These are phyloP conservation scores for Vigna unguiculata DNA, from an alignment of 306 rosid species.

Conservation along the genomic window DNA sequence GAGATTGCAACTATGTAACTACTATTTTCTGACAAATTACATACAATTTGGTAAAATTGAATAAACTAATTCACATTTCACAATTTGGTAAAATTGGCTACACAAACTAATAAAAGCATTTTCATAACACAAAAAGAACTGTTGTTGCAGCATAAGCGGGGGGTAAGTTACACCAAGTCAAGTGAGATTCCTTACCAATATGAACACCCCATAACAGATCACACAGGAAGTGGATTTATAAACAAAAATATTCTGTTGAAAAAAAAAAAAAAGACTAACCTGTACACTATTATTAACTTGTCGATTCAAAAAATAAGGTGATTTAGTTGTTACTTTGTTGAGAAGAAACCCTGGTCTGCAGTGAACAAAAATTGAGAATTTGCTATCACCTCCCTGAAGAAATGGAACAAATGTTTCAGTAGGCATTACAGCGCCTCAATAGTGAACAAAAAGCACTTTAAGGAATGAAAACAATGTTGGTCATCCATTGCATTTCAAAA, in stretches of 20 bases:
- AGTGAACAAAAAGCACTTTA: slow-evolving; percentile 33
- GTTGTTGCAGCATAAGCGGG: no score
- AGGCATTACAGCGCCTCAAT: slow-evolving; percentile 23
- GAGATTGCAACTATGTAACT: not conserved
- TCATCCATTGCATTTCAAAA: slow-evolving; percentile 15
- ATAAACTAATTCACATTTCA: slow-evolving; percentile 11
- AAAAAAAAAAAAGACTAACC: slow-evolving; percentile 57
- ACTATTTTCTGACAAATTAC: not conserved
- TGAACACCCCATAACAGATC: slow-evolving; percentile 8
- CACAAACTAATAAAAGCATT: not conserved
- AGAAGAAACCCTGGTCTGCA: slow-evolving; percentile 92
- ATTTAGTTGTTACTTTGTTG: slow-evolving; percentile 85
- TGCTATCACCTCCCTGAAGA: slow-evolving; percentile 76
- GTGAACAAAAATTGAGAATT: slow-evolving; percentile 88
- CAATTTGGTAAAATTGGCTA: not conserved
- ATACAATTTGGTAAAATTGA: slow-evolving; percentile 1
- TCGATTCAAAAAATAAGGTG: slow-evolving; percentile 79
- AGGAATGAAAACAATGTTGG: not conserved
- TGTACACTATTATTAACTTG: slow-evolving; percentile 94
- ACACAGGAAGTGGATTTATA: not conserved
- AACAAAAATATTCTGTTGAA: not conserved
- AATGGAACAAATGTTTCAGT: slow-evolving; percentile 40
- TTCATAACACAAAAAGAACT: not conserved
- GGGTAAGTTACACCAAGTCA: no score
- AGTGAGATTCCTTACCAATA: not conserved